Conservation (phyloP, 192 early-diverging fungal genomes). For the Backusella morwellensis region DNA sequence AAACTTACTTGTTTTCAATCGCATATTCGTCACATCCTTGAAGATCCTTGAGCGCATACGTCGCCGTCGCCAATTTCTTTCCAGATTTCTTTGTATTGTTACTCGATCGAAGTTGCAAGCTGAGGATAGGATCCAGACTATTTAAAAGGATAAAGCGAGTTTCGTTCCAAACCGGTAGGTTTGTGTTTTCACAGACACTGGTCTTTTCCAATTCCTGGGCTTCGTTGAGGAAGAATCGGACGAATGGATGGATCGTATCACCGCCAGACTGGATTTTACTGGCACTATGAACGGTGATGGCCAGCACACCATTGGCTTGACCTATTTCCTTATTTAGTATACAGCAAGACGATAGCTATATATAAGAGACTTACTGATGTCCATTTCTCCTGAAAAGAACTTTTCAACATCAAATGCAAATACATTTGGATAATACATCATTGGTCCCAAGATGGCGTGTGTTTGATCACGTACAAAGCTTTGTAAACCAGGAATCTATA, state of each 20-base stretch:
- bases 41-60: constrained; percentile 18
- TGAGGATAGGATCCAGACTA: constrained; percentile 25
- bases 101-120: constrained; percentile 18
- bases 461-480: constrained; percentile 60
- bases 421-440: constrained; percentile 38
- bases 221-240: constrained; percentile 30
- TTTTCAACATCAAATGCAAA: constrained; percentile 34
- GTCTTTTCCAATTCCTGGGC: constrained; percentile 34
- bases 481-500: constrained; percentile 62
- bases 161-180: constrained; percentile 33
- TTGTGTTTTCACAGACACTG: constrained; percentile 4
- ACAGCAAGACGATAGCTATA: neutral
- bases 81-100: constrained; percentile 17
- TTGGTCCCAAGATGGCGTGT: constrained; percentile 54
- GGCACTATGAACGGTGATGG: constrained; percentile 21
- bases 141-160: constrained; percentile 30
- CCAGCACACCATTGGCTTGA: constrained; percentile 41
- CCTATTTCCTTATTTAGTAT: neutral
- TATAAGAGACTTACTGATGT: constrained; percentile 27
- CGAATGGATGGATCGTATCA: constrained; percentile 16
- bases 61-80: constrained; percentile 16
- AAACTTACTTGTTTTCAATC: constrained; percentile 19
- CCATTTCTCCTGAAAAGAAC: constrained; percentile 34
- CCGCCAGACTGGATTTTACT: constrained; percentile 14
- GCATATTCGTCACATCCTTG: constrained; percentile 3